These are phyloP conservation scores for Epichloe uncinata DNA, from an alignment of 2,329 filamentous ascomycete genomes.

Conservation along the genomic window DNA sequence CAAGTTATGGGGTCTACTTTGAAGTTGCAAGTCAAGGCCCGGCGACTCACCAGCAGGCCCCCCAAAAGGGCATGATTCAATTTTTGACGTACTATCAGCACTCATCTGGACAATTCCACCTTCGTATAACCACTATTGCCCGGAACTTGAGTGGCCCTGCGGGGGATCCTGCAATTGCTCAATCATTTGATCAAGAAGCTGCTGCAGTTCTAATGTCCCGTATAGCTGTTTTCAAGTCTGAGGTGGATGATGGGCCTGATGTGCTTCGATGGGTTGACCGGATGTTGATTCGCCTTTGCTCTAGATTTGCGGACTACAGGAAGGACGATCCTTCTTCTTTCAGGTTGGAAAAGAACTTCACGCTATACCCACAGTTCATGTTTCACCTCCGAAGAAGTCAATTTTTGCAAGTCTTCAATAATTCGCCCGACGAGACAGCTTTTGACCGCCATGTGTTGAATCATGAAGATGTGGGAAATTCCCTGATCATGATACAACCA, in stretches of 20 bases:
- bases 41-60: conserved; percentile 71
- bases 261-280: conserved; percentile 95
- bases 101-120: conserved; percentile 88
- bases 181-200: conserved; percentile 96
- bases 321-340: conserved; percentile 98
- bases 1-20: conserved; percentile 94
- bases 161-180: conserved; percentile 86
- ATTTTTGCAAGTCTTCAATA: conserved; percentile 98
- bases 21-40: conserved; percentile 93
- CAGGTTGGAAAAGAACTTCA: conserved; percentile 96
- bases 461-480: conserved; percentile 94
- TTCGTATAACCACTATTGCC: conserved; percentile 88
- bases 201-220: conserved; percentile 97
- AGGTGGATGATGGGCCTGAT: conserved; percentile 97
- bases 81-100: conserved; percentile 99
- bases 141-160: conserved; percentile 85
- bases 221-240: conserved; percentile 97
- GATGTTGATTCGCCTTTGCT: conserved; percentile 95
- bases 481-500: conserved; percentile 96
- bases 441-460: conserved; percentile 96
- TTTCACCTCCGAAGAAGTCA: conserved; percentile 95
- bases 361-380: conserved; percentile 98
- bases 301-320: conserved; percentile 90
- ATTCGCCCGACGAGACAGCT: conserved; percentile 97
- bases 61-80: conserved; percentile 87